Percentiles rank a stretch among this genome's conserved stretches.
Conservation (phyloP, 345 rosid genomes). For the Zanthoxylum bungeanum region DNA sequence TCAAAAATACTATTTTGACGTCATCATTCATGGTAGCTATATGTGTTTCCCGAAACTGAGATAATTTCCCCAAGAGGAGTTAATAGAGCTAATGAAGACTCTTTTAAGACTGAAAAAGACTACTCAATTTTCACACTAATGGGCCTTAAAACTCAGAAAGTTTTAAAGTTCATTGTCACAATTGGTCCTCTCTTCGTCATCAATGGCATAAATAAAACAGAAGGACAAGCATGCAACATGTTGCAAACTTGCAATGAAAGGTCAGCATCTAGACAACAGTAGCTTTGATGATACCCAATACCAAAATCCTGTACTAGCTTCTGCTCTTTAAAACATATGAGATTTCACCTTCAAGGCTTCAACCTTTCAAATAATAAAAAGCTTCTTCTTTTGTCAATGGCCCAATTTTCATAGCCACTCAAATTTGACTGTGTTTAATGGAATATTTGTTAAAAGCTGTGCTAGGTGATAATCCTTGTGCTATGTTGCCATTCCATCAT, state of each 20-base stretch:
- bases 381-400: neutral
- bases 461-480: slow-evolving; percentile 6
- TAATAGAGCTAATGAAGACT: neutral
- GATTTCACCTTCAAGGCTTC: neutral
- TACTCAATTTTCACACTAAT: neutral
- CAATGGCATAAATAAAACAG: neutral
- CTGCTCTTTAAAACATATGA: neutral
- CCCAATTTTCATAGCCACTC: slow-evolving; percentile 2
- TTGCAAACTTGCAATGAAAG: neutral
- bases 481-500: slow-evolving; percentile 10
- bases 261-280: neutral
- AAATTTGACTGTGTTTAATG: neutral
- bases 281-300: neutral
- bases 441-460: neutral
- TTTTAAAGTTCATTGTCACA: neutral
- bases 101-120: neutral
- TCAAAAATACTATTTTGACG: too few species aligned
- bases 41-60: too few species aligned
- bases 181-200: neutral
- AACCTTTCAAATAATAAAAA: neutral
- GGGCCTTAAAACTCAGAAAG: neutral
- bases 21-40: too few species aligned
- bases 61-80: too few species aligned
- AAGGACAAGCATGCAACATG: neutral
- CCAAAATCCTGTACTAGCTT: neutral